Evolutionary conservation across 768 basidiomycete species (phyloP).

Genomic region (Hypholoma sublateritium): DNA sequence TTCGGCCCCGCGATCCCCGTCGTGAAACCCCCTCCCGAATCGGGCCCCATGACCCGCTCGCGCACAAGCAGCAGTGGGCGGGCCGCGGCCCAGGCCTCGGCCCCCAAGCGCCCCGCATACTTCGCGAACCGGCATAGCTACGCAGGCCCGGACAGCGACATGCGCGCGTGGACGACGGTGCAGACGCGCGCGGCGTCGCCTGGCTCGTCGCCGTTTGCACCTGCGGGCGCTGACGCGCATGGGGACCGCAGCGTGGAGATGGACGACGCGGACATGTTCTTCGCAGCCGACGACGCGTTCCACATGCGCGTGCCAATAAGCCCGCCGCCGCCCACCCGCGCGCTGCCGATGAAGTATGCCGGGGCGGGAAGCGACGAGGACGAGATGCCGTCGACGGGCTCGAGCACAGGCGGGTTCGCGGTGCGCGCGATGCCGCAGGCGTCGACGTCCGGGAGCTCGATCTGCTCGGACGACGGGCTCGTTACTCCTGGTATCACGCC

Average conservation of each 20-base stretch:
- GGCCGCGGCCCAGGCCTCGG: constrained; percentile 15
- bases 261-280: constrained; percentile 55
- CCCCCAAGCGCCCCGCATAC: constrained; percentile 25
- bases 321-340: constrained; percentile 50
- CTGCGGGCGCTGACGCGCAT: constrained; percentile 18
- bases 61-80: constrained; percentile 10
- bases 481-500: constrained; percentile 67
- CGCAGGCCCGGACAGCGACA: constrained; percentile 43
- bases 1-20: constrained; percentile 59
- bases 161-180: constrained; percentile 39
- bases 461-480: constrained; percentile 65
- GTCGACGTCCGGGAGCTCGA: constrained; percentile 64
- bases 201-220: constrained; percentile 44
- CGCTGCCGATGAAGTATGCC: constrained; percentile 67
- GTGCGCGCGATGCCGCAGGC: constrained; percentile 58
- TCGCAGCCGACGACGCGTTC: constrained; percentile 54
- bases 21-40: neutral
- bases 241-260: constrained; percentile 34
- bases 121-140: constrained; percentile 63
- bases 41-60: constrained; percentile 18
- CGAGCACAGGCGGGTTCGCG: constrained; percentile 27
- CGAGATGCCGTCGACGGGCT: constrained; percentile 27
- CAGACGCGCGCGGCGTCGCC: constrained; percentile 49
- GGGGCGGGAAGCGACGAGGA: constrained; percentile 65
- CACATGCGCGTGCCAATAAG: constrained; percentile 52